Conservation (phyloP, 768 basidiomycete species). For the Mrakia frigida region DNA sequence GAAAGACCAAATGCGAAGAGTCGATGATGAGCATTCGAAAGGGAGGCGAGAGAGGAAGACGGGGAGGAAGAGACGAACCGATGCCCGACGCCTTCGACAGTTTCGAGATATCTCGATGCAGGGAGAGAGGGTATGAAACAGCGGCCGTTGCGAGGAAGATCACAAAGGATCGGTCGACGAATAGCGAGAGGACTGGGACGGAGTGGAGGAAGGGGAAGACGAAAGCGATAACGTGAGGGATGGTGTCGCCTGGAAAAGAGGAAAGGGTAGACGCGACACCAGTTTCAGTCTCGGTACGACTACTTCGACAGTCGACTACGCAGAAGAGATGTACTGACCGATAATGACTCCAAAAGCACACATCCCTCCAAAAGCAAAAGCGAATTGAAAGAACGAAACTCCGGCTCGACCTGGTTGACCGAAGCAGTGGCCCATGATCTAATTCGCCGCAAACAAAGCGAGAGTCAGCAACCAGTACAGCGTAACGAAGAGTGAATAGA, state of each 20-base stretch:
- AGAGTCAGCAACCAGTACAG: too few species aligned
- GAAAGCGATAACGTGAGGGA: slow-evolving; percentile 86
- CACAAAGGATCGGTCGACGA: slow-evolving; percentile 82
- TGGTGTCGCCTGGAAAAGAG: slow-evolving; percentile 71
- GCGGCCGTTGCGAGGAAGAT: slow-evolving; percentile 78
- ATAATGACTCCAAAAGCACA: slow-evolving; percentile 95
- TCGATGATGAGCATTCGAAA: background rate
- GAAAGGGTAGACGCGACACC: background rate
- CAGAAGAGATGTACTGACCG: background rate
- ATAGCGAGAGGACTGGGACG: slow-evolving; percentile 67
- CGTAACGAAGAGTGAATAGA: background rate
- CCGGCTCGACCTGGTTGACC: slow-evolving; percentile 85
- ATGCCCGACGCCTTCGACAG: slow-evolving; percentile 86
- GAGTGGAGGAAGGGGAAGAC: slow-evolving; percentile 63
- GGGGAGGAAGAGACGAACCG: slow-evolving; percentile 51
- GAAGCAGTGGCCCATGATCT: slow-evolving; percentile 89
- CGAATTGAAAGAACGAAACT: slow-evolving; percentile 94
- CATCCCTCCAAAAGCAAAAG: slow-evolving; percentile 97
- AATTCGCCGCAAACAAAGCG: background rate
- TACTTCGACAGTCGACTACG: too few species aligned
- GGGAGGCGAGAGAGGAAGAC: background rate
- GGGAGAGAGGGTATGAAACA: slow-evolving; percentile 88
- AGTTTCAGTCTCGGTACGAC: background rate
- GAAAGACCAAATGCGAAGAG: background rate
- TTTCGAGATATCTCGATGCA: slow-evolving; percentile 97